Base-by-base conservation (phyloP, 78 protist genomes). In the Acrasis kona region DNA sequence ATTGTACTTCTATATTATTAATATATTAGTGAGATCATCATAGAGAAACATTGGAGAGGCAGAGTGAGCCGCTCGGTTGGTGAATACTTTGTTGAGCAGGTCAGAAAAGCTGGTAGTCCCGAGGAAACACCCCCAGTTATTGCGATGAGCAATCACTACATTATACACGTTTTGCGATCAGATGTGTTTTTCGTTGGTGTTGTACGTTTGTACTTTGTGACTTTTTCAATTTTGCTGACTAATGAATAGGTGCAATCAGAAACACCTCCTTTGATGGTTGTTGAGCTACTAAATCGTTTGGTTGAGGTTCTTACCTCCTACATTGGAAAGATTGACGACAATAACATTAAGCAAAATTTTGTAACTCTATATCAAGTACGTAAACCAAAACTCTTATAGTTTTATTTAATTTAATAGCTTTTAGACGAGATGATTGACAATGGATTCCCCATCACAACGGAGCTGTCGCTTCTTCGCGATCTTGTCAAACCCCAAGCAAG, bases 361-460 rank as follows among this genome's bases (percentile, higher is more conserved):
- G 84, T 86, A 66, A 79, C 77, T n/a, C 74, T 89, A 9, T 92
- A 88, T 76, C 82, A 50, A 19, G 61, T 50, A 50, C 90, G 73
- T 90, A 80, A 8, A 38, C 88, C 12, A 70, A 90, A 19, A 68
- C 84, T 36, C 87, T 83, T 72, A 83, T 91, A 66, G 89, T 87
- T 65, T 82, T 86, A 86, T 83, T 78, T 78, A 80, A 75, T 57
- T 93, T 74, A 1, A n/a, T 93, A 93, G 79, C 75, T 93, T 2
- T 61, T 93, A 19, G 97, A 92, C 31, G 95, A 93, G 77, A 83
- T 93, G 86, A 80, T 88, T 65, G 95, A 93, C 75, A 85, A 85
- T 41, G 96, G 95, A 39, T 84, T 89, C 87, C 97, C 97, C 0
- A 76, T 89, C 39, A 89, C 91, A 10, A 93, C 96, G 19, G 98